phyloP scores from a whole-genome alignment of 2,329 filamentous ascomycete genomes.

The Sphaceloma murrayae region DNA sequence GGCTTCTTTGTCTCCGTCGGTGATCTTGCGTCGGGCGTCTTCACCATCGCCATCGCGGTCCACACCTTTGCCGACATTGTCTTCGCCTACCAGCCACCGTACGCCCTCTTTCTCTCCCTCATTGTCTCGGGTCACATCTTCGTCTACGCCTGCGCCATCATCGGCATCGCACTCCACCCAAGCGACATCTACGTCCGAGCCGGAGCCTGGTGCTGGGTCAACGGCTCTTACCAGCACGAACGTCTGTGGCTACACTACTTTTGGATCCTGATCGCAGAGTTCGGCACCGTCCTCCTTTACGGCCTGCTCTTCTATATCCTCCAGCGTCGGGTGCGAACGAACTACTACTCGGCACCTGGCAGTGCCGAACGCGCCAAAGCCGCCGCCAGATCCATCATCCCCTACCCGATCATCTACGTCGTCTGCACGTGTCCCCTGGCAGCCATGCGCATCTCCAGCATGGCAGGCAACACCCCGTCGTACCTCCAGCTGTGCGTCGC shows the following conservation, averaged over 20 bases:
- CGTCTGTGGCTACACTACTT: slow-evolving; percentile 54
- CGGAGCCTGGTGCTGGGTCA: slow-evolving; percentile 58
- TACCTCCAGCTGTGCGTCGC: slow-evolving; percentile 40
- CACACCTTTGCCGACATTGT: slow-evolving; percentile 57
- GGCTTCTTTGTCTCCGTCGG: slow-evolving; percentile 58
- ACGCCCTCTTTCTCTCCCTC: slow-evolving; percentile 40
- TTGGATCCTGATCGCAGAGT: slow-evolving; percentile 50
- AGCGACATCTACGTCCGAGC: slow-evolving; percentile 50
- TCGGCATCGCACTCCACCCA: slow-evolving; percentile 38
- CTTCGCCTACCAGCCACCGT: slow-evolving; percentile 42
- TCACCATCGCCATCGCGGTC: slow-evolving; percentile 53
- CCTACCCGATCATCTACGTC: slow-evolving; percentile 59
- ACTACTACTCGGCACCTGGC: slow-evolving; percentile 29
- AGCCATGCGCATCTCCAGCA: slow-evolving; percentile 50
- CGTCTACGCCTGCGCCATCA: slow-evolving; percentile 46
- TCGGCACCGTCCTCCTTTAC: slow-evolving; percentile 43
- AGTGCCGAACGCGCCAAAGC: slow-evolving; percentile 30
- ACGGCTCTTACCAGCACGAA: slow-evolving; percentile 41
- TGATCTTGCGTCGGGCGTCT: slow-evolving; percentile 55
- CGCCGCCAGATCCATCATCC: slow-evolving; percentile 47
- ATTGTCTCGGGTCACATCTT: slow-evolving; percentile 49
- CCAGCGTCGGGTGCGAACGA: slow-evolving; percentile 29
- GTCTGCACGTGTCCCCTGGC: slow-evolving; percentile 57
- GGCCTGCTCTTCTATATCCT: slow-evolving; percentile 34
- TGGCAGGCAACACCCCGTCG: slow-evolving; percentile 39